Conservation (phyloP, 441 rosid genomes). For the Adansonia grandidieri region DNA sequence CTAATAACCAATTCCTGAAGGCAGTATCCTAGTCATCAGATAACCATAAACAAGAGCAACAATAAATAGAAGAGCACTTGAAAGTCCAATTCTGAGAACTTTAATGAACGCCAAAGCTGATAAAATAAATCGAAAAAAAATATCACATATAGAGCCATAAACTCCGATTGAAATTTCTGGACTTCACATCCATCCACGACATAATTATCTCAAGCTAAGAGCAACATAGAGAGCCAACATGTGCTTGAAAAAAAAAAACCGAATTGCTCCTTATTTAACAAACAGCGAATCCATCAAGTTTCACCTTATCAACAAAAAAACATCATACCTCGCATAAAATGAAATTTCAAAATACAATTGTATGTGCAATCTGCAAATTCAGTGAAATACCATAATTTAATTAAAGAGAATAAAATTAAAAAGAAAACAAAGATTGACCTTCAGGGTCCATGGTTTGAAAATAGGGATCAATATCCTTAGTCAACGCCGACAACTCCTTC, state of each 20-base stretch:
- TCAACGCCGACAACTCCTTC: constrained; percentile 75
- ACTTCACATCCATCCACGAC: too few species aligned
- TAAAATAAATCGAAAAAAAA: too few species aligned
- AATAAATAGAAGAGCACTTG: too few species aligned
- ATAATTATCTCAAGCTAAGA: too few species aligned
- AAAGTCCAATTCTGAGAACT: neutral
- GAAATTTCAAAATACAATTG: neutral
- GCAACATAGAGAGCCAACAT: too few species aligned
- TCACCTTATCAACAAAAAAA: neutral
- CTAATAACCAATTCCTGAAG: constrained; percentile 80
- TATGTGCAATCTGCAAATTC: neutral
- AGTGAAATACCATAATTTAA: neutral
- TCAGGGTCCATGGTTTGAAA: constrained; percentile 78
- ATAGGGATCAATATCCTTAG: constrained; percentile 77
- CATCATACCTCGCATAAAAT: neutral
- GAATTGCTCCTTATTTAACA: neutral
- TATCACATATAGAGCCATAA: too few species aligned
- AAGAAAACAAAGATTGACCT: constrained; percentile 41
- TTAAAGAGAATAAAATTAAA: neutral
- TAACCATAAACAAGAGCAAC: neutral
- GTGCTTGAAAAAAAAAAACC: too few species aligned
- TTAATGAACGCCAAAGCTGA: too few species aligned
- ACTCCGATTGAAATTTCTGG: too few species aligned
- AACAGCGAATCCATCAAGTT: neutral
- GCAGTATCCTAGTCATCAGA: constrained; percentile 31